Evolutionary conservation across 176 grass and related monocot genomes (phyloP).

Genomic region (Eragrostis nindensis): DNA sequence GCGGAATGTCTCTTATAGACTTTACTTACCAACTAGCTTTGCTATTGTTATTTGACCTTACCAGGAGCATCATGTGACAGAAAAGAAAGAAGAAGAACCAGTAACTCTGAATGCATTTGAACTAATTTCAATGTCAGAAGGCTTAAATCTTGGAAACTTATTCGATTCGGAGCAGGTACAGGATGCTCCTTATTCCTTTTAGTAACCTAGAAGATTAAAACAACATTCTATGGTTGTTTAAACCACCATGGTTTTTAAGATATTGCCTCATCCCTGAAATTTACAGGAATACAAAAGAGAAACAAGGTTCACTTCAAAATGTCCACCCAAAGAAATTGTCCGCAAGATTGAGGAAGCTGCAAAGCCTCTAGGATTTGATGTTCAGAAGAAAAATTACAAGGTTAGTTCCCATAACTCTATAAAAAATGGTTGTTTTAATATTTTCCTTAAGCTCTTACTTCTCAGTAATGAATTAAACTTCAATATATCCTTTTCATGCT

Average conservation of each 20-base stretch:
- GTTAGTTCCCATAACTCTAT: conserved; percentile 7
- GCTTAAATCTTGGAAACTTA: conserved; percentile 93
- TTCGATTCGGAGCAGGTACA: conserved; percentile 81
- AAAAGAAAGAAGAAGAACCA: conserved; percentile 93
- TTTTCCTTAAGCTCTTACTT: background rate
- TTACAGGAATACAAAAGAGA: conserved; percentile 89
- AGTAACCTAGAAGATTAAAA: conserved; percentile 4
- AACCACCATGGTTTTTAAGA: background rate
- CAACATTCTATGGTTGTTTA: background rate
- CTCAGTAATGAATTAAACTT: background rate
- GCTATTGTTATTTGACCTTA: conserved; percentile 1
- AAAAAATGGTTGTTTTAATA: background rate
- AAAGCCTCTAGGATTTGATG: conserved; percentile 94
- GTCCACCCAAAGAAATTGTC: conserved; percentile 85
- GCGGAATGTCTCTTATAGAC: conserved; percentile 7
- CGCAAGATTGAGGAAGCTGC: conserved; percentile 99
- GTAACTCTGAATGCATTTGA: conserved; percentile 90
- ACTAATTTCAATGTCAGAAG: conserved; percentile 89
- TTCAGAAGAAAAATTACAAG: conserved; percentile 99
- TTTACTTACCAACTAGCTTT: conserved; percentile 15
- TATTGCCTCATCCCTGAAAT: background rate
- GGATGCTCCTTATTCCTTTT: conserved; percentile 8
- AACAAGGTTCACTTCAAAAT: conserved; percentile 95
- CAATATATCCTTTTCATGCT: background rate
- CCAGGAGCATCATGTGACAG: conserved; percentile 84